Evolutionary conservation across 768 basidiomycete species (phyloP), one percentile per base, ranked within the genome.

Genomic region (Russula abietina): DNA sequence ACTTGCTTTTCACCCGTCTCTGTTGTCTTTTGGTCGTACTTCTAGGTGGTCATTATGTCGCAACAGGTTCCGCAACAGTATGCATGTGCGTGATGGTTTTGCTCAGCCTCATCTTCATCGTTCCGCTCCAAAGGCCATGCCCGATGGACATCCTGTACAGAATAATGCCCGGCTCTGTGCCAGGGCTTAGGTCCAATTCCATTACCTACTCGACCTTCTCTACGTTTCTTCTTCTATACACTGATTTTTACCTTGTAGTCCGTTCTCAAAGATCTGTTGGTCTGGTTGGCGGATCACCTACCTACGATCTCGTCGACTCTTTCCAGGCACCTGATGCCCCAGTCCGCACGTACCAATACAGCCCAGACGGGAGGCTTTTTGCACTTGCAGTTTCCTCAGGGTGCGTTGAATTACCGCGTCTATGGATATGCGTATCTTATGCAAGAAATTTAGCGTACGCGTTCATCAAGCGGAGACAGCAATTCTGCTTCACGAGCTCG

Each of bases 231-330:
- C 55, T 60, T 59, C 70, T 71, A 38, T 57, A 56, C 53, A 65
- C 70, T 65, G 55, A 57, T 41, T 71, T 48, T 67, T 55, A 49
- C 69, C 55, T 36, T 38, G 12, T 70, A 95, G 93, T 85, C 79
- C 92, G 96, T 74, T 91, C 95, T 49, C 95, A 97, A 83, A 98
- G 97, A 84, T 81, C 83, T 64, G 79, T 96, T 58, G 92, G 91
- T 68, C 84, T 98, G 70, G 84, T 94, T 71, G 81, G 85, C 65
- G 92, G 90, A 55, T 80, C 87, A 11, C 93, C 96, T 53, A 79
- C 83, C 70, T 98, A 93, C 73, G 70, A 76, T 24, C 75, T 84
- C 19, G 75, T 91, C 26, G 75, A 83, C 65, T 83, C 81, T 48
- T 91, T 89, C 69, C 74, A 75, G 61, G 79, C 76, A 38, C 89